Conservation (phyloP, 1,284 basidiomycete genomes). For the Austroboletus rostrupii region DNA sequence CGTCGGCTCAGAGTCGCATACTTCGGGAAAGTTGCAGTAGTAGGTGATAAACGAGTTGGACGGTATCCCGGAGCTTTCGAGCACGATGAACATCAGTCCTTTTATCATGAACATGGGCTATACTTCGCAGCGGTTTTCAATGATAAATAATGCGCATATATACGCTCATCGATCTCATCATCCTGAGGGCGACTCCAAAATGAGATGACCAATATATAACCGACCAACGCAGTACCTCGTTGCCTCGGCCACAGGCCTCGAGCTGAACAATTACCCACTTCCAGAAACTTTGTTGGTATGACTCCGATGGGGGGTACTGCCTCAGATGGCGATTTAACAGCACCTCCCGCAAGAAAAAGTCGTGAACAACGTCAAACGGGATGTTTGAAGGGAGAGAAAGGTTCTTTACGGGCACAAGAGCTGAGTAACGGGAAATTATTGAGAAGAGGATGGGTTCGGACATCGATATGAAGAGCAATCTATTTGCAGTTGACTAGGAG, state of each 20-base stretch:
- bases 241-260: slow-evolving; percentile 39
- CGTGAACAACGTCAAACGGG: slow-evolving; percentile 39
- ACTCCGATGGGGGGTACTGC: slow-evolving; percentile 54
- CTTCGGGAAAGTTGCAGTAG: slow-evolving; percentile 42
- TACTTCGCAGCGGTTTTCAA: slow-evolving; percentile 35
- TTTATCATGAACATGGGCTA: background rate
- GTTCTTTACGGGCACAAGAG: slow-evolving; percentile 43
- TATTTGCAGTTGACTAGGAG: slow-evolving; percentile 1
- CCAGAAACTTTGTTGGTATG: slow-evolving; percentile 66
- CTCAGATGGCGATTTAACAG: slow-evolving; percentile 50
- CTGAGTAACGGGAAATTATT: slow-evolving; percentile 51
- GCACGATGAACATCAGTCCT: slow-evolving; percentile 14
- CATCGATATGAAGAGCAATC: background rate
- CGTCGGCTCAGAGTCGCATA: background rate
- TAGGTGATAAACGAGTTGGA: slow-evolving; percentile 62
- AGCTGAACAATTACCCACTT: slow-evolving; percentile 60
- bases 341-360: slow-evolving; percentile 50
- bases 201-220: slow-evolving; percentile 2
- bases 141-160: slow-evolving; percentile 58
- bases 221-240: slow-evolving; percentile 36
- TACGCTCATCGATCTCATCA: slow-evolving; percentile 57
- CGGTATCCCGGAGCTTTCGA: slow-evolving; percentile 31
- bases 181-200: slow-evolving; percentile 33
- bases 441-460: slow-evolving; percentile 29
- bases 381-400: slow-evolving; percentile 38